phyloP scores from a whole-genome alignment of 139 green algal genomes.

The Spirogloea muscicola region DNA sequence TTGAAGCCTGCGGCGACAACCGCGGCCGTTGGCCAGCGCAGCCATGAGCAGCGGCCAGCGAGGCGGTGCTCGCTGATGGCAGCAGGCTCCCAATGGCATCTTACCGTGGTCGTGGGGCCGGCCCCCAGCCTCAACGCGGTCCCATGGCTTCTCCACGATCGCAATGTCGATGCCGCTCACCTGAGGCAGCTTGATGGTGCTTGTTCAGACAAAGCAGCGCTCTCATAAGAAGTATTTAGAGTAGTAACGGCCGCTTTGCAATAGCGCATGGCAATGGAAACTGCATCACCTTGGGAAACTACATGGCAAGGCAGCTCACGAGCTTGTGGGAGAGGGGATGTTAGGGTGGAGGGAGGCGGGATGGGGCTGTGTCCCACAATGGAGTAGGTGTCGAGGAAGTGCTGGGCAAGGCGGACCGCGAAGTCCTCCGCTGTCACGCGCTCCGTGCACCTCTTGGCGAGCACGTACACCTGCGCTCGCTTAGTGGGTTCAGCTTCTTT shows the following conservation, averaged over 20 bases:
- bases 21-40: too few relatives aligned
- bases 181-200: too few relatives aligned
- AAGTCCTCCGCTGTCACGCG: slow-evolving; percentile 78
- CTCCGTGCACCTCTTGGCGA: slow-evolving; percentile 44
- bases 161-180: slow-evolving; percentile 62
- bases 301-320: too few relatives aligned
- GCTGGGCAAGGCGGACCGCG: slow-evolving; percentile 70
- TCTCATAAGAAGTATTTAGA: too few relatives aligned
- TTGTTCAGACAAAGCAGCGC: too few relatives aligned
- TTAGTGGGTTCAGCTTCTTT: too few relatives aligned
- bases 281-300: too few relatives aligned
- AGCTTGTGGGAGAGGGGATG: background rate
- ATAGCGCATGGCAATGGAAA: too few relatives aligned
- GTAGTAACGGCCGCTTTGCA: too few relatives aligned
- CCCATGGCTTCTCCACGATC: slow-evolving; percentile 84
- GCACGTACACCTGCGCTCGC: slow-evolving; percentile 48
- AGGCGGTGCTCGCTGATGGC: too few relatives aligned
- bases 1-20: slow-evolving; percentile 53
- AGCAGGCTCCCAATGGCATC: too few relatives aligned
- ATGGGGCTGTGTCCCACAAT: slow-evolving; percentile 1
- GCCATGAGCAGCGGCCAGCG: too few relatives aligned
- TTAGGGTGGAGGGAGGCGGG: background rate
- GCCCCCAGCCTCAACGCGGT: slow-evolving; percentile 57
- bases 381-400: slow-evolving; percentile 82
- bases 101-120: slow-evolving; percentile 71